phyloP scores from a whole-genome alignment of 257 asterid species.

The Scutellaria barbata region DNA sequence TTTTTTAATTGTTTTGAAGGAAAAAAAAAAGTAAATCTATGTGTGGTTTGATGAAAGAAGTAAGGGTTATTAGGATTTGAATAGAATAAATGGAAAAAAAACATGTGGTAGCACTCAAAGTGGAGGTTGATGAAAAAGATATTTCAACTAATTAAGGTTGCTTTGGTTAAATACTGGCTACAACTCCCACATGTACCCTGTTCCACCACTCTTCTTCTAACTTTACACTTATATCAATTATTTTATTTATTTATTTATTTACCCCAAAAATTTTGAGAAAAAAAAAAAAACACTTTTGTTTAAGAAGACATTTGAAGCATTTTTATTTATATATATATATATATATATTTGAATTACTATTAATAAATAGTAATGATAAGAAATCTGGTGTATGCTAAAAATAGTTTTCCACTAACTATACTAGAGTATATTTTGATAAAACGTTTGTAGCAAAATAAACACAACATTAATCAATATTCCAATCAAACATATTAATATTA shows the following conservation, averaged over 20 bases:
- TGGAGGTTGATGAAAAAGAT: conserved; percentile 30
- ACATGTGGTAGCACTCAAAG: conserved; percentile 30
- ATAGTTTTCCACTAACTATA: too few relatives aligned
- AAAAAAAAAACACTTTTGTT: not conserved
- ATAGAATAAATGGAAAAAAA: conserved; percentile 22
- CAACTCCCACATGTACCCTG: conserved; percentile 42
- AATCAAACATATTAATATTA: too few relatives aligned
- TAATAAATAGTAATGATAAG: too few relatives aligned
- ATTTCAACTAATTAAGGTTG: conserved; percentile 40
- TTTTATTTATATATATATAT: too few relatives aligned
- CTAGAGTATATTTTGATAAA: too few relatives aligned
- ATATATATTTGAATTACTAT: too few relatives aligned
- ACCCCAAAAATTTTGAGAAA: not conserved
- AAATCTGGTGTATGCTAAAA: too few relatives aligned
- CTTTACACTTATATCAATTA: not conserved
- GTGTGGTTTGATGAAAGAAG: too few relatives aligned
- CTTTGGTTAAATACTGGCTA: conserved; percentile 33
- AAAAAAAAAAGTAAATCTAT: too few relatives aligned
- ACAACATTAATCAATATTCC: too few relatives aligned
- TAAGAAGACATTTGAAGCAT: not conserved
- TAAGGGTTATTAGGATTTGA: not conserved
- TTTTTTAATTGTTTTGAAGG: too few relatives aligned
- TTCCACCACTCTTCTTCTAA: conserved; percentile 6
- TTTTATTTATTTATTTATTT: not conserved
- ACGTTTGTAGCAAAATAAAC: too few relatives aligned